These are phyloP conservation scores for Euphorbia peplus DNA, from an alignment of 345 rosid species.

Conservation along the genomic window DNA sequence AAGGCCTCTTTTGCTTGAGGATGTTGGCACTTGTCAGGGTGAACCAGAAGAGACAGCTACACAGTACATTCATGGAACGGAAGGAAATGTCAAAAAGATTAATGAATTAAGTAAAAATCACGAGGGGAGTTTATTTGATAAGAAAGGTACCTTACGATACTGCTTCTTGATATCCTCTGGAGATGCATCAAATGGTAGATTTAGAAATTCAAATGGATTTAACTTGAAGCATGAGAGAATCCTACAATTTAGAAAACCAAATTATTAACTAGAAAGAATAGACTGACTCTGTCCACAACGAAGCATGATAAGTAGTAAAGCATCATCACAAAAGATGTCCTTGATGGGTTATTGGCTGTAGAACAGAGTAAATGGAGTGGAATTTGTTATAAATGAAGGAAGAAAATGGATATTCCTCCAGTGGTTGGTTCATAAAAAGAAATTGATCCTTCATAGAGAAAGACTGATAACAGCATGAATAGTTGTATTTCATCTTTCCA, in stretches of 20 bases:
- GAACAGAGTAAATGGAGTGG: neutral
- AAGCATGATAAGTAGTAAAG: neutral
- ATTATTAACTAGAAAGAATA: conserved; percentile 2
- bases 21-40: conserved; percentile 99
- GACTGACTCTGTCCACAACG: neutral
- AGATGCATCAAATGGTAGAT: conserved; percentile 67
- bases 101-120: neutral
- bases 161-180: conserved; percentile 76
- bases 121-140: neutral
- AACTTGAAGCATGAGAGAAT: conserved; percentile 96
- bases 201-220: conserved; percentile 87
- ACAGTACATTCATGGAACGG: neutral
- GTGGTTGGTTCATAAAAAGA: neutral
- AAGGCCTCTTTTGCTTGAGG: conserved; percentile 98
- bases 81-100: conserved; percentile 12
- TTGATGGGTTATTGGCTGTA: neutral
- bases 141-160: conserved; percentile 76
- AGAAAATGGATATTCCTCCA: neutral
- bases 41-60: conserved; percentile 87
- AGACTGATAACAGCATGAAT: neutral
- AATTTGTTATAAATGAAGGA: neutral
- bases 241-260: conserved; percentile 35
- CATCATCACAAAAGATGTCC: neutral
- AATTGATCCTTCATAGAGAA: neutral
- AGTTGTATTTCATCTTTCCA: neutral